A percentile compares a stretch with the other conserved stretches of the same genome.
Evolutionary conservation across 768 basidiomycete species (phyloP).

Genomic region (Lenzites betulinus): DNA sequence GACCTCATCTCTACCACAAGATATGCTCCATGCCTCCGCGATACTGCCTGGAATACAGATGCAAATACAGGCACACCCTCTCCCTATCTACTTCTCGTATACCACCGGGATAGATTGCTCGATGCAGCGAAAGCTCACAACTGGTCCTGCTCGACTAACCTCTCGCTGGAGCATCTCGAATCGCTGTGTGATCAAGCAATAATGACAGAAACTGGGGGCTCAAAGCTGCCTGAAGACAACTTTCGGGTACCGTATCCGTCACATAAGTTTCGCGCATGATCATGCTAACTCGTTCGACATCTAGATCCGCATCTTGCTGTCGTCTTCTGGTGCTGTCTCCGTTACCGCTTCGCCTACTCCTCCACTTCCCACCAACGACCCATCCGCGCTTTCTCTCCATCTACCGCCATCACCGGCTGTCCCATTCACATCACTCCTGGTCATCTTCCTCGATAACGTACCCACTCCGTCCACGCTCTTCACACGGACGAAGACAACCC

Average conservation of each 20-base stretch:
- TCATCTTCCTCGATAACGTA: conserved; percentile 55
- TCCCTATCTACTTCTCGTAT: conserved; percentile 59
- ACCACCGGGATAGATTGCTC: conserved; percentile 62
- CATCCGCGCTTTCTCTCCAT: conserved; percentile 29
- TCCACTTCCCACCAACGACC: conserved; percentile 8
- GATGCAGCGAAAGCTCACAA: conserved; percentile 51
- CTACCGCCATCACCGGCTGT: not conserved
- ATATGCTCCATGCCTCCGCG: conserved; percentile 53
- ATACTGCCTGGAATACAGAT: conserved; percentile 56
- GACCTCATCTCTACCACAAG: conserved; percentile 56
- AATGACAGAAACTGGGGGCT: too few relatives aligned
- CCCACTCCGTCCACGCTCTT: conserved; percentile 57
- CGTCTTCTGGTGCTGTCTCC: conserved; percentile 14
- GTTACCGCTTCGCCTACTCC: conserved; percentile 21
- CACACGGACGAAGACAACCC: conserved; percentile 72
- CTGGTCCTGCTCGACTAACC: conserved; percentile 44
- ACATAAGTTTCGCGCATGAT: not conserved
- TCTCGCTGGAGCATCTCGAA: conserved; percentile 46
- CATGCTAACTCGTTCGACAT: conserved; percentile 6
- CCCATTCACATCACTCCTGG: conserved; percentile 36
- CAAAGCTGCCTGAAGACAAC: not conserved
- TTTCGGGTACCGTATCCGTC: conserved; percentile 4
- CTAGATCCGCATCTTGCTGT: conserved; percentile 17
- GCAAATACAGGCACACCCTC: conserved; percentile 51
- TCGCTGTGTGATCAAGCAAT: conserved; percentile 50